Evolutionary conservation across 176 grass and related monocot genomes (phyloP).

Genomic region (Poa annua): DNA sequence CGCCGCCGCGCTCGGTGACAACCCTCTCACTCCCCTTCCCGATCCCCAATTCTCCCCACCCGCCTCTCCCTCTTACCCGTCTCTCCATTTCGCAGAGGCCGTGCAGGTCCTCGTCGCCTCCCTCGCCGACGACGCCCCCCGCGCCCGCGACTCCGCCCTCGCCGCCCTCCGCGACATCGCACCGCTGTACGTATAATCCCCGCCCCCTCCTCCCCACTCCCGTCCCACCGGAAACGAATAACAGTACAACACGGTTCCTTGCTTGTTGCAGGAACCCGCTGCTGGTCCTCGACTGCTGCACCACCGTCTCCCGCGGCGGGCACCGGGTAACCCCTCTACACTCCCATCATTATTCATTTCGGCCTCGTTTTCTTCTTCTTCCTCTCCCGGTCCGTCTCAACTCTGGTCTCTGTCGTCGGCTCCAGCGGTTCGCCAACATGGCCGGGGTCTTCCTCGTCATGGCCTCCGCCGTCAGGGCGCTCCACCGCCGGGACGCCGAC

Average conservation of each 20-base stretch:
- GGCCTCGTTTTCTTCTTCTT: neutral
- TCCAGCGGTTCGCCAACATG: conserved; percentile 90
- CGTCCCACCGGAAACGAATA: neutral
- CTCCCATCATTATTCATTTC: neutral
- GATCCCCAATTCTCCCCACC: neutral
- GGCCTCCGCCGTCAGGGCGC: conserved; percentile 72
- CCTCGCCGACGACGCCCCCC: conserved; percentile 73
- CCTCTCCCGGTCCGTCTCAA: no score
- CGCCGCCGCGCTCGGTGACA: conserved; percentile 57
- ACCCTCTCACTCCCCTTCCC: neutral
- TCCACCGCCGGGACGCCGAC: conserved; percentile 57
- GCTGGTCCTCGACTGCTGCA: conserved; percentile 80
- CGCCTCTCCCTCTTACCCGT: conserved; percentile 2
- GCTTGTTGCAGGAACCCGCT: conserved; percentile 68
- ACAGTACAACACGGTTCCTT: conserved; percentile 13
- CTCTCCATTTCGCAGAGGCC: conserved; percentile 56
- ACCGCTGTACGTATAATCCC: conserved; percentile 54
- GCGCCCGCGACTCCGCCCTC: conserved; percentile 77
- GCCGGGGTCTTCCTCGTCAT: conserved; percentile 92
- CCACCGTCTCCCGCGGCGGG: conserved; percentile 70
- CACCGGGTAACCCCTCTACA: conserved; percentile 48
- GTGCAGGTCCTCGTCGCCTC: conserved; percentile 92
- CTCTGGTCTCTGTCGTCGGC: neutral
- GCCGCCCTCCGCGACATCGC: conserved; percentile 78
- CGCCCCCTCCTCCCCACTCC: neutral